phyloP scores from a whole-genome alignment of 345 rosid species.

The Trapa incisa region DNA sequence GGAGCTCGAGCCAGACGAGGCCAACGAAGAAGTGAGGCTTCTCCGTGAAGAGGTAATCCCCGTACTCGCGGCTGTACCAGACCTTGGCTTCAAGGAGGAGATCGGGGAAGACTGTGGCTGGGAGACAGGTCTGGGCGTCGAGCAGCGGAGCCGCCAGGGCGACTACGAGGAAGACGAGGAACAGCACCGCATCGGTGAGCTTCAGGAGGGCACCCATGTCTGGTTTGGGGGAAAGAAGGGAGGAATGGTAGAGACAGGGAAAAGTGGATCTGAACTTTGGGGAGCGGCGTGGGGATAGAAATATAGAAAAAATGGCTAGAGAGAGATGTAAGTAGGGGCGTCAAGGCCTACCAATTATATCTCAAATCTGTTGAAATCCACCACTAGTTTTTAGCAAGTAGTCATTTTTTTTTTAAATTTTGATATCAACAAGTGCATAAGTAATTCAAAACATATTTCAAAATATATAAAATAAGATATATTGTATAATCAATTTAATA shows the following conservation, averaged over 20 bases:
- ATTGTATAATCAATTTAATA: too few relatives aligned
- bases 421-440: too few relatives aligned
- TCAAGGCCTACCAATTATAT: too few relatives aligned
- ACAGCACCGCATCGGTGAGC: conserved; percentile 45
- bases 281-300: too few relatives aligned
- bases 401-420: too few relatives aligned
- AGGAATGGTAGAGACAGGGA: not conserved
- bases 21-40: conserved; percentile 72
- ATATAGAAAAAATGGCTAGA: too few relatives aligned
- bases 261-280: not conserved
- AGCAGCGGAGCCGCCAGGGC: conserved; percentile 44
- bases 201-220: conserved; percentile 44
- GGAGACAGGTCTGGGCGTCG: conserved; percentile 50
- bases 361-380: too few relatives aligned
- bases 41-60: conserved; percentile 56
- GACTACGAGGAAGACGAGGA: conserved; percentile 38
- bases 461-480: too few relatives aligned
- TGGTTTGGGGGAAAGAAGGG: not conserved
- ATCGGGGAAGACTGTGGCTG: conserved; percentile 33
- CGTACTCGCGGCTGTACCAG: conserved; percentile 28
- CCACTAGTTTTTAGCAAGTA: too few relatives aligned
- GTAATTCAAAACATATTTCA: too few relatives aligned
- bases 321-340: too few relatives aligned
- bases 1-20: conserved; percentile 52
- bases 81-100: conserved; percentile 36